Base-by-base conservation (phyloP, 1,139 yeast species). In the Diutina sp. region DNA sequence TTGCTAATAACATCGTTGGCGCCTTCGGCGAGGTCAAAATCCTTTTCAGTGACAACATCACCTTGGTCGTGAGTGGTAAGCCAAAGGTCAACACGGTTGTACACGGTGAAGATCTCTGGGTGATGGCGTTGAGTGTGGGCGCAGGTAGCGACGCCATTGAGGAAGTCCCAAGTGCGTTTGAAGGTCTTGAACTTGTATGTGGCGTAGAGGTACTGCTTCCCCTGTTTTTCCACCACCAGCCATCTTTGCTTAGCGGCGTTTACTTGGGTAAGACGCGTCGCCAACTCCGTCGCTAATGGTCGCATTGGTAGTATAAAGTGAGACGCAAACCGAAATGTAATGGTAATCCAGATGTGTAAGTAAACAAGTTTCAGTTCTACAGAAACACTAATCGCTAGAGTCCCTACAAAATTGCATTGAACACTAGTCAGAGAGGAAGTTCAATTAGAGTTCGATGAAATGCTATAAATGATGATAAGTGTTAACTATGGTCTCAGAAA, bases 21-120 rank as follows among this genome's bases (percentile, higher is more conserved):
- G 14, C 41, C 65, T 55, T 70, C 71, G 0, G 95, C 95, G 66
- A 88, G 64, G 57, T 76, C 72, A 47, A 87, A 63, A 64, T 88
- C 96, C 44, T 76, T 65, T 18, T 77, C 76, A 5, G 88, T 79
- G 16, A 88, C 66, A 4, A 79, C 78, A 50, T 75, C 74, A 0
- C 71, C 74, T 0, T 75, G 72, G 64, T 88, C 96, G 64, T 88
- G 95, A 0, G 95, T 88, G 3, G 85, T 80, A 51, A 87, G 67
- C 38, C 75, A 73, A 3, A 88, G 62, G 14, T 72, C 72, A 0
- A 87, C 89, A 51, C 72, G 69, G 62, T 83, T 87, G 64, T 87
- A 88, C 0, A 83, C 76, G 1, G 85, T 85, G 0, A 72, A 72
- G 4, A 86, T 81, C 0, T 83, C 81, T 0, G 96, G 95, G 65